Evolutionary conservation across 2,329 filamentous ascomycete species (phyloP).

Genomic region (Fusarium vanettenii): DNA sequence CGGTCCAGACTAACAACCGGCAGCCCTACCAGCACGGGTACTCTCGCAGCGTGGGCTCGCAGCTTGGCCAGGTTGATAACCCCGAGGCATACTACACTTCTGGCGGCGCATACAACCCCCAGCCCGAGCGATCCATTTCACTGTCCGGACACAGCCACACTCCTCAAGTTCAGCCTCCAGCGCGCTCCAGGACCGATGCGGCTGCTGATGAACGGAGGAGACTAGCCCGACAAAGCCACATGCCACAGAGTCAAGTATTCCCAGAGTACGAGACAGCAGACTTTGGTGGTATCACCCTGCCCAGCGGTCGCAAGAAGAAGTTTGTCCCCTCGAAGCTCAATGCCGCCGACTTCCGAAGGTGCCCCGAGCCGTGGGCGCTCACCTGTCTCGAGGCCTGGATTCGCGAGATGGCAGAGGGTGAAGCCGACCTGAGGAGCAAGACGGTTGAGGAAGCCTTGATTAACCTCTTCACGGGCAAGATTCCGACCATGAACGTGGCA

Average conservation of each 20-base stretch:
- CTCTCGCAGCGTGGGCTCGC: constrained; percentile 61
- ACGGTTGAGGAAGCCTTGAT: constrained; percentile 89
- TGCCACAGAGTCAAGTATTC: constrained; percentile 61
- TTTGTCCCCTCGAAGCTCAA: constrained; percentile 89
- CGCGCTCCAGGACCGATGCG: constrained; percentile 93
- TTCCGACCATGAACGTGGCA: constrained; percentile 97
- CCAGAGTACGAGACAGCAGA: constrained; percentile 69
- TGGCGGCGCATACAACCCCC: constrained; percentile 50
- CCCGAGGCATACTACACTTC: constrained; percentile 64
- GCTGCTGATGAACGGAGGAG: constrained; percentile 77
- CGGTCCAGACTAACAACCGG: constrained; percentile 54
- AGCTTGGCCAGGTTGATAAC: constrained; percentile 51
- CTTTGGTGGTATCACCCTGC: constrained; percentile 87
- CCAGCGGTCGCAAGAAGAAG: constrained; percentile 80
- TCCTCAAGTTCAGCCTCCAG: constrained; percentile 82
- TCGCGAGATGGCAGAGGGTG: constrained; percentile 88
- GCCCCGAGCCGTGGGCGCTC: constrained; percentile 90
- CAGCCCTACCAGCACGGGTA: constrained; percentile 62
- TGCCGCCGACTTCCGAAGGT: constrained; percentile 83
- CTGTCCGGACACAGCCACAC: constrained; percentile 84
- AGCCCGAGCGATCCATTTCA: constrained; percentile 80
- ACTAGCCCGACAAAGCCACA: constrained; percentile 64
- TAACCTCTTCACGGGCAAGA: constrained; percentile 90
- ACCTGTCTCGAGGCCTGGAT: constrained; percentile 91
- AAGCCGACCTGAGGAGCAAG: constrained; percentile 86